phyloP scores from a whole-genome alignment of 1,284 basidiomycete genomes.

The Porodaedalea pini region DNA sequence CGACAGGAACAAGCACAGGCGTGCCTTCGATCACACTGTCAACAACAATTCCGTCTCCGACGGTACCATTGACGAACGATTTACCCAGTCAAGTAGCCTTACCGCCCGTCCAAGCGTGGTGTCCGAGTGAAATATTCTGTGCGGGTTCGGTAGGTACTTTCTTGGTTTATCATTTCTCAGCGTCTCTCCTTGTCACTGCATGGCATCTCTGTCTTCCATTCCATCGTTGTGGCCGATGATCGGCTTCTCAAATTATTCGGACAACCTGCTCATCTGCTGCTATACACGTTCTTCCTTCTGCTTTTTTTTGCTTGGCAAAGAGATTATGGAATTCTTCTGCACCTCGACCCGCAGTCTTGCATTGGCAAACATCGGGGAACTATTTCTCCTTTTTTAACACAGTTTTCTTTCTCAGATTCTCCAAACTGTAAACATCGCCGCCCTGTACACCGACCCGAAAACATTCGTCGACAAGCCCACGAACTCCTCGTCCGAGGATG shows the following conservation, averaged over 20 bases:
- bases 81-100: constrained; percentile 67
- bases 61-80: constrained; percentile 46
- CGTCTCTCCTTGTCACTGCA: background rate
- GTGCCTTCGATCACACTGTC: constrained; percentile 41
- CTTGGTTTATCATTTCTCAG: background rate
- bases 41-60: constrained; percentile 66
- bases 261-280: too few relatives aligned
- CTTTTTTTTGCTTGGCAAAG: too few relatives aligned
- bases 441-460: constrained; percentile 79
- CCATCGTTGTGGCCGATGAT: too few relatives aligned
- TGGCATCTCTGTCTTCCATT: too few relatives aligned
- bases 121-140: constrained; percentile 80
- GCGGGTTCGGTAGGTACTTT: constrained; percentile 60
- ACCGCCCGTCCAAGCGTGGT: constrained; percentile 76
- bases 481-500: constrained; percentile 54
- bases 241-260: too few relatives aligned
- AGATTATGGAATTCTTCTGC: too few relatives aligned
- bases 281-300: too few relatives aligned
- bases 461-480: constrained; percentile 93
- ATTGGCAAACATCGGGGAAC: background rate
- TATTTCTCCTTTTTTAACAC: background rate
- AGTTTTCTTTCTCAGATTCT: constrained; percentile 44
- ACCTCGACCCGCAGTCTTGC: too few relatives aligned
- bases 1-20: constrained; percentile 18
- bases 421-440: constrained; percentile 81